Percentiles rank a stretch among this genome's conserved stretches.
These are phyloP conservation scores for Trichoderma harzianum DNA, from an alignment of 2,329 filamentous ascomycete species.

Conservation along the genomic window DNA sequence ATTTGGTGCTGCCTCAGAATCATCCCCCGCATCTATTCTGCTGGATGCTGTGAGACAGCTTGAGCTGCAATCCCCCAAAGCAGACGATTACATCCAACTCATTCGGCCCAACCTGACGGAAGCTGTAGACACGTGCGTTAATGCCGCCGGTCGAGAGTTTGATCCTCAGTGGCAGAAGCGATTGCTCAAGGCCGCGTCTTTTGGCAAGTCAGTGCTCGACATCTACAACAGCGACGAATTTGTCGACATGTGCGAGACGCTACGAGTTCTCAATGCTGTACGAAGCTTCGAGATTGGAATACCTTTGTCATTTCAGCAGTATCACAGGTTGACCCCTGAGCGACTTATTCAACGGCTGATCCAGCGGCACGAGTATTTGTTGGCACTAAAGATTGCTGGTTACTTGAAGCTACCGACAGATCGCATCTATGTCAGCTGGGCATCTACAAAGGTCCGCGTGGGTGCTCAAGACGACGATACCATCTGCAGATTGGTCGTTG, in stretches of 20 bases:
- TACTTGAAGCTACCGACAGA: slow-evolving; percentile 84
- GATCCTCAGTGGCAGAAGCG: slow-evolving; percentile 91
- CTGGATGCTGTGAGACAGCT: slow-evolving; percentile 89
- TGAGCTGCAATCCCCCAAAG: slow-evolving; percentile 91
- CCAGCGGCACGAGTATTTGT: slow-evolving; percentile 84
- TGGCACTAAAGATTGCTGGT: slow-evolving; percentile 83
- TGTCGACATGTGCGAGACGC: slow-evolving; percentile 93
- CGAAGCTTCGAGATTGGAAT: slow-evolving; percentile 89
- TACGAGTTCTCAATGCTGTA: slow-evolving; percentile 88
- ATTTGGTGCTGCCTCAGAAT: slow-evolving; percentile 83
- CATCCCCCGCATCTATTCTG: slow-evolving; percentile 85
- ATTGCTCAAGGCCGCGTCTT: slow-evolving; percentile 91
- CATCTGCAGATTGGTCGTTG: slow-evolving; percentile 81
- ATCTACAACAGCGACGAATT: slow-evolving; percentile 98
- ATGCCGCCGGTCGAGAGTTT: slow-evolving; percentile 89
- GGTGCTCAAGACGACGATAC: slow-evolving; percentile 83
- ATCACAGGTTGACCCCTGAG: slow-evolving; percentile 84
- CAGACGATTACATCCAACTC: slow-evolving; percentile 94
- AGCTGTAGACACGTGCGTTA: slow-evolving; percentile 90
- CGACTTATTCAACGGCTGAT: slow-evolving; percentile 81
- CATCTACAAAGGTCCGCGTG: slow-evolving; percentile 84
- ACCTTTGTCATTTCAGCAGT: slow-evolving; percentile 90
- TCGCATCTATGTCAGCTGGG: slow-evolving; percentile 95
- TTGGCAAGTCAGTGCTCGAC: slow-evolving; percentile 95
- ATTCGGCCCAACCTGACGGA: slow-evolving; percentile 85